Evolutionary conservation across 176 grass and related monocot genomes (phyloP).

Genomic region (Poa annua): DNA sequence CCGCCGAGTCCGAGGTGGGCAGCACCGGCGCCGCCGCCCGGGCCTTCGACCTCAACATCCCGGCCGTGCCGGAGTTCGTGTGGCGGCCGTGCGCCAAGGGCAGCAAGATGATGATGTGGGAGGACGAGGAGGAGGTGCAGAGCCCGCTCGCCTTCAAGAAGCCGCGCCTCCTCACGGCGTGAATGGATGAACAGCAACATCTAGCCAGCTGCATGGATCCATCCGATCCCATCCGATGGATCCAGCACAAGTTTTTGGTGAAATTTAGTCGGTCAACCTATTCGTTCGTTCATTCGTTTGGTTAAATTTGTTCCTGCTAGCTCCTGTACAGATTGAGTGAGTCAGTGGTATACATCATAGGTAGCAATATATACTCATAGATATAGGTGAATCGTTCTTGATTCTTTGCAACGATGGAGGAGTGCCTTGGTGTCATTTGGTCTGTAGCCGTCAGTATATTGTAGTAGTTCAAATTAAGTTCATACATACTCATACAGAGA

Average conservation of each 20-base stretch:
- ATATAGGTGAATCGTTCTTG: neutral
- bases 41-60: constrained; percentile 93
- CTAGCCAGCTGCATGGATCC: neutral
- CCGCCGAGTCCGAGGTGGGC: constrained; percentile 66
- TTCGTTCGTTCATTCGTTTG: constrained; percentile 55
- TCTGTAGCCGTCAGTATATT: constrained; percentile 37
- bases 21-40: constrained; percentile 53
- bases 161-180: constrained; percentile 75
- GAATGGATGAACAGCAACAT: neutral
- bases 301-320: constrained; percentile 50
- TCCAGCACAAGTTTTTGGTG: constrained; percentile 35
- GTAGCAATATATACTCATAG: neutral
- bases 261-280: constrained; percentile 30
- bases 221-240: neutral
- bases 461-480: neutral
- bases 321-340: constrained; percentile 44
- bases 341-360: constrained; percentile 11
- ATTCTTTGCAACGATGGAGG: constrained; percentile 18
- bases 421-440: neutral
- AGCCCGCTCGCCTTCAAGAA: constrained; percentile 96
- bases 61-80: constrained; percentile 70
- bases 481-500: constrained; percentile 33
- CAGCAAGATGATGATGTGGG: constrained; percentile 43
- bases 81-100: constrained; percentile 51
- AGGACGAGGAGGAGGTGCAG: constrained; percentile 96